Evolutionary conservation across 2,329 filamentous ascomycete species (phyloP), one percentile per base, ranked within the genome.

Genomic region (Lachnellula cervina): DNA sequence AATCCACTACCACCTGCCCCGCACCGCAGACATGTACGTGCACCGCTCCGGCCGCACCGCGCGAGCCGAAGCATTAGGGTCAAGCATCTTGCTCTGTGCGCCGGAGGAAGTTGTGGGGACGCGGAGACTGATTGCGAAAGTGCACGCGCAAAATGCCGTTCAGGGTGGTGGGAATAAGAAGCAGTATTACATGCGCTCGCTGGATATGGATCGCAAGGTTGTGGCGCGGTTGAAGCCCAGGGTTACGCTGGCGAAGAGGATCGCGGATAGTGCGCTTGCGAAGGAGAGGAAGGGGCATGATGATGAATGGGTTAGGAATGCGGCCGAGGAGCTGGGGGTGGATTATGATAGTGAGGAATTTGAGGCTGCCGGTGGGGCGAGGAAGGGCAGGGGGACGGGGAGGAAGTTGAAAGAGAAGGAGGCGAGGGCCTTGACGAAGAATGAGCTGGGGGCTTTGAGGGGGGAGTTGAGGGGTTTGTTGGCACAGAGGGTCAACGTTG

Each of bases 41-140:
- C 94, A 99, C 70, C 86, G 94, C 23, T 97, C 94, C 1, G 94
- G 94, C 13, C 89, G 94, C 62, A 97, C 94, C 1, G 94, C 94
- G 2, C 89, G 94, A 67, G 93, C 89, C 3, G 82, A 86, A 19
- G 82, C 82, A 13, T 82, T 80, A 0, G 94, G 94, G 38, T 82
- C 89, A 37, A 96, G 90, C 66, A 85, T 99, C 55, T 77, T 99
- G 4, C 84, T 99, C 51, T 97, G 94, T 68, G 85, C 87, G 0
- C 93, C 94, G 0, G 93, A 97, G 57, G 94, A 99, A 74, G 90
- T 96, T 1, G 80, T 85, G 2, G 89, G 90, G 0, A 93, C 93
- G 3, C 82, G 90, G 7, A 81, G 93, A 17, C 80, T 99, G 0
- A 86, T 95, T 1, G 86, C 87, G 34, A 96, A 97, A 71, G 89